These are phyloP conservation scores for Saitoella complicata DNA, from an alignment of 805 yeast species.

Conservation along the genomic window DNA sequence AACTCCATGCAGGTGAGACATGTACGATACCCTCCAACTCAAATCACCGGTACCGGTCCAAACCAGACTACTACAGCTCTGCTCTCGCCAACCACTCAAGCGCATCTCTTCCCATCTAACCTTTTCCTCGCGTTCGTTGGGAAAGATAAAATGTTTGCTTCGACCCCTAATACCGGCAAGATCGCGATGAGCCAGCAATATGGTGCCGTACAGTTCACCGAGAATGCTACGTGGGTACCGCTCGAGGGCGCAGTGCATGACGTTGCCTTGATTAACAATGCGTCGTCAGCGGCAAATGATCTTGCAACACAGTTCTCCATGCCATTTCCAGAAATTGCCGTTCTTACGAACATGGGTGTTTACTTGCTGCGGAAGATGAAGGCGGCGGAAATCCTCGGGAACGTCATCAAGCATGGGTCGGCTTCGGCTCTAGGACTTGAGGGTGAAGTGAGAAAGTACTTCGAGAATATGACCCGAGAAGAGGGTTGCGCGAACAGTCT, in stretches of 20 bases:
- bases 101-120: not conserved
- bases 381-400: not conserved
- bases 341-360: slow-evolving; percentile 65
- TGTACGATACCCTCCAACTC: slow-evolving; percentile 32
- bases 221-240: slow-evolving; percentile 63
- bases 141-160: no score
- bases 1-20: slow-evolving; percentile 24
- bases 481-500: slow-evolving; percentile 85
- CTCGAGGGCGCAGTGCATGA: slow-evolving; percentile 50
- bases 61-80: slow-evolving; percentile 2
- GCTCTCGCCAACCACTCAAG: slow-evolving; percentile 11
- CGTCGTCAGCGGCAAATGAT: slow-evolving; percentile 52
- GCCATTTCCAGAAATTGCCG: slow-evolving; percentile 52
- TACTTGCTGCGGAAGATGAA: slow-evolving; percentile 25
- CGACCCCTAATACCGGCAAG: no score
- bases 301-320: slow-evolving; percentile 65
- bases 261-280: slow-evolving; percentile 51
- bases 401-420: not conserved
- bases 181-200: no score
- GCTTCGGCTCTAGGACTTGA: not conserved
- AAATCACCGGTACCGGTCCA: slow-evolving; percentile 8
- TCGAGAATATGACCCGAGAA: slow-evolving; percentile 64
- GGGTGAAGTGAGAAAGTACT: slow-evolving; percentile 34
- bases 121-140: no score
- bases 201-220: slow-evolving; percentile 31